phyloP scores from a whole-genome alignment of 257 asterid genomes.

The Solanum medicagineum region DNA sequence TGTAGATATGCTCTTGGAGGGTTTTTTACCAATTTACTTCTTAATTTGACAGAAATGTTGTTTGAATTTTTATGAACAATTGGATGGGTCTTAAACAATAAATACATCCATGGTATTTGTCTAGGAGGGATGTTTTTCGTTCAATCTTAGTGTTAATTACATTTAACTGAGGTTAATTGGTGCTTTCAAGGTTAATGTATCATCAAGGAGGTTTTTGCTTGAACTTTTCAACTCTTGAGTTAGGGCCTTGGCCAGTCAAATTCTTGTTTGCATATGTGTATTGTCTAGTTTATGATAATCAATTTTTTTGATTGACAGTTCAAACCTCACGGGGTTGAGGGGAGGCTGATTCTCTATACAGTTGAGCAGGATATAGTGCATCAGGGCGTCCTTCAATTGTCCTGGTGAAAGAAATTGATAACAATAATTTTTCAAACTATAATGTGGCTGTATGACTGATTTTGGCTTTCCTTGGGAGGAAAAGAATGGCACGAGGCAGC shows the following conservation, averaged over 20 bases:
- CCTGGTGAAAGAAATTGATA: slow-evolving; percentile 10
- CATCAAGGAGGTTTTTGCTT: not conserved
- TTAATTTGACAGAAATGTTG: not conserved
- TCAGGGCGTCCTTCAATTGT: slow-evolving; percentile 26
- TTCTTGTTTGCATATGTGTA: not conserved
- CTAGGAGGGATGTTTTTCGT: not conserved
- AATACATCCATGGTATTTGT: not conserved
- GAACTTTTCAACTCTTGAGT: not conserved
- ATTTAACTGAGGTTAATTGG: not conserved
- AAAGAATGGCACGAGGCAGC: slow-evolving; percentile 57
- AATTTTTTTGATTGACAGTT: slow-evolving; percentile 11
- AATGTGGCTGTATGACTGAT: not conserved
- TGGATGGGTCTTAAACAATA: not conserved
- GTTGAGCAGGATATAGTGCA: slow-evolving; percentile 10
- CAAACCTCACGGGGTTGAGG: not conserved
- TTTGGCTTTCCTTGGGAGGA: slow-evolving; percentile 7
- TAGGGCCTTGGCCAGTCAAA: not conserved
- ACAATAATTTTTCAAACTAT: not conserved
- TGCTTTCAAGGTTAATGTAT: not conserved
- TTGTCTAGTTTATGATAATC: slow-evolving; percentile 1
- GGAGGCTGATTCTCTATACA: not conserved
- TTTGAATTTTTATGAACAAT: not conserved
- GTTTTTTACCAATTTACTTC: not conserved
- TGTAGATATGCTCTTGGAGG: not conserved
- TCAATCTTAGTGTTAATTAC: not conserved